Conservation (phyloP, 176 grass and related monocot species). For the Triticum turgidum region DNA sequence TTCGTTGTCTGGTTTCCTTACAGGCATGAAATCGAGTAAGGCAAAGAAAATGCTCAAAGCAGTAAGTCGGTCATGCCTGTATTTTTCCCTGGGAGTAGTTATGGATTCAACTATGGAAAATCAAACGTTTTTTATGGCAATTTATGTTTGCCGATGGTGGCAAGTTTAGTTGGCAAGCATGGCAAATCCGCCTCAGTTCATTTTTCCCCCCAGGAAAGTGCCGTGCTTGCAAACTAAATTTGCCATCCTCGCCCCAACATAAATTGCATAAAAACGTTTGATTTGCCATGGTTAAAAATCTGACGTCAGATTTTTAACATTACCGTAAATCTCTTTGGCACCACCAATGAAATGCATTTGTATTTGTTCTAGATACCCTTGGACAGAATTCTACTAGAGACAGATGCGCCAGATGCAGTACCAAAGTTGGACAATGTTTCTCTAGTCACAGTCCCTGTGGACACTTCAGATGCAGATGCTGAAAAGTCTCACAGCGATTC, state of each 20-base stretch:
- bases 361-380: conserved; percentile 62
- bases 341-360: neutral
- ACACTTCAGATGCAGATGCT: conserved; percentile 23
- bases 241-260: too few species aligned
- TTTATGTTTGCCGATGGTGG: too few species aligned
- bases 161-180: too few species aligned
- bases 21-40: conserved; percentile 65
- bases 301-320: too few species aligned
- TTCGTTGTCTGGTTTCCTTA: conserved; percentile 75
- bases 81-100: neutral
- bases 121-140: too few species aligned
- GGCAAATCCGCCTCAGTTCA: too few species aligned
- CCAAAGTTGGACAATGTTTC: conserved; percentile 55
- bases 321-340: neutral
- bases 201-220: too few species aligned
- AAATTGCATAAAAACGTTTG: too few species aligned
- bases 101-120: too few species aligned
- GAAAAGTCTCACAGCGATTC: conserved; percentile 22
- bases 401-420: conserved; percentile 77
- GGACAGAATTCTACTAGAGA: conserved; percentile 89
- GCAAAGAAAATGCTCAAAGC: conserved; percentile 79
- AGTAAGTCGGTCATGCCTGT: conserved; percentile 29
- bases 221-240: too few species aligned
- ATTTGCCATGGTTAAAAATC: too few species aligned
- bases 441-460: conserved; percentile 41